Percentiles rank a stretch among this genome's conserved stretches.
phyloP scores from a whole-genome alignment of 1,139 yeast species.

The Yamadazyma epiphylla region DNA sequence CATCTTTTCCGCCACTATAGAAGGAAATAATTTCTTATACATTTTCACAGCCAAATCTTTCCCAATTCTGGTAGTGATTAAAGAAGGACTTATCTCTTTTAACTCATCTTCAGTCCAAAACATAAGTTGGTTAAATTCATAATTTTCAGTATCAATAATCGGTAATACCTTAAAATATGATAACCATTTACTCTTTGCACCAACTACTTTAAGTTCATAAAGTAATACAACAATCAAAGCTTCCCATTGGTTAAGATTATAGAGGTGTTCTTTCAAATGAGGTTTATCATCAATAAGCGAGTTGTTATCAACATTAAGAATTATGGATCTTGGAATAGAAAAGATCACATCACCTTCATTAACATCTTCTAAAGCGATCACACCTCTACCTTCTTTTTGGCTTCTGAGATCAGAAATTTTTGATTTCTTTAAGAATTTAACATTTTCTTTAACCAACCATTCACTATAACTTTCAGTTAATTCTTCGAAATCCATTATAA shows the following conservation, averaged over 20 bases:
- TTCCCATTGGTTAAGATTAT: constrained; percentile 68
- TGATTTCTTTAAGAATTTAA: constrained; percentile 52
- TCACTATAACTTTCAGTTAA: constrained; percentile 39
- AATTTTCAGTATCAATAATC: constrained; percentile 21
- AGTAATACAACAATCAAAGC: constrained; percentile 64
- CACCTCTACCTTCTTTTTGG: constrained; percentile 70
- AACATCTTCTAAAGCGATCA: constrained; percentile 64
- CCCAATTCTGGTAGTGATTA: constrained; percentile 68
- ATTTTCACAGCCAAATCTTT: constrained; percentile 59
- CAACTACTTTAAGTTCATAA: constrained; percentile 46
- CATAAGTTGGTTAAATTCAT: constrained; percentile 64
- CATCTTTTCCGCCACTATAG: constrained; percentile 17
- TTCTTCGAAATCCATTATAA: constrained; percentile 4
- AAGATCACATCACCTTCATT: constrained; percentile 58
- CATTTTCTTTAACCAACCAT: constrained; percentile 53
- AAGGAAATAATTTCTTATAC: constrained; percentile 37
- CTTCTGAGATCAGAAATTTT: constrained; percentile 56
- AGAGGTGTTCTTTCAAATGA: constrained; percentile 27
- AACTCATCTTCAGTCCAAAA: constrained; percentile 67
- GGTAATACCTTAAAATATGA: constrained; percentile 76
- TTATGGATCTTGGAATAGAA: constrained; percentile 56
- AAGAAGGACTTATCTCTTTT: constrained; percentile 59
- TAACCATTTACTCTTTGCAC: constrained; percentile 54
- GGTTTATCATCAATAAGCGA: constrained; percentile 35
- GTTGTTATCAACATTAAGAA: constrained; percentile 60